A percentile compares a stretch with the other conserved stretches of the same genome.
These are phyloP conservation scores for Cardiospermum halicacabum DNA, from an alignment of 345 rosid genomes.

Conservation along the genomic window DNA sequence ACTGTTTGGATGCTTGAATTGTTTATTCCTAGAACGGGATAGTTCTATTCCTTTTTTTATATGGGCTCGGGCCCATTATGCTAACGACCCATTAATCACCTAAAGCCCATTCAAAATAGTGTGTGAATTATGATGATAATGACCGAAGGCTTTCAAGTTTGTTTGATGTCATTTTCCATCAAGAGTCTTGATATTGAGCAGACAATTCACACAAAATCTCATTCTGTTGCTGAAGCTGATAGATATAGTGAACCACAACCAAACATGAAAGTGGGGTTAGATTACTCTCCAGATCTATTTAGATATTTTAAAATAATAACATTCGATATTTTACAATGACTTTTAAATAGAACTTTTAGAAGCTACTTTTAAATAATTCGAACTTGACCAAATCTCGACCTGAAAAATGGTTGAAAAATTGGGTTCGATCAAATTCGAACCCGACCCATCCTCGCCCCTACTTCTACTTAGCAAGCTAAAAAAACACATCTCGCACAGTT, in stretches of 20 bases:
- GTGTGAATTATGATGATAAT: neutral
- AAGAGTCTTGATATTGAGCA: neutral
- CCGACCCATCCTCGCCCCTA: too few species aligned
- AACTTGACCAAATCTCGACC: too few species aligned
- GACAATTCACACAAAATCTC: neutral
- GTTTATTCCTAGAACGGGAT: neutral
- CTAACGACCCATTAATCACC: too few species aligned
- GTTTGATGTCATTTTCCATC: neutral
- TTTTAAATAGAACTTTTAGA: too few species aligned
- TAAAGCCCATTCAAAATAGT: neutral
- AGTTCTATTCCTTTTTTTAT: neutral
- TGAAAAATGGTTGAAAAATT: too few species aligned
- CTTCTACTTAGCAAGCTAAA: too few species aligned
- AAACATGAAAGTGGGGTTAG: conserved; percentile 9
- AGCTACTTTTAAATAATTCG: too few species aligned
- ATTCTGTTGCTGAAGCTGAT: conserved; percentile 4
- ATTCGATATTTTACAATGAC: too few species aligned
- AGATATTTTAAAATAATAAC: too few species aligned
- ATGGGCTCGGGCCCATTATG: neutral
- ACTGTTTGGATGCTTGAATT: neutral
- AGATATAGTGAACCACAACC: neutral
- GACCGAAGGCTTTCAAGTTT: neutral
- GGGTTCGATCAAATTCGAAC: too few species aligned
- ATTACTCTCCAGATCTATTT: too few species aligned
- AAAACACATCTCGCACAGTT: conserved; percentile 2